Base-by-base conservation (phyloP, 1,139 yeast genomes). In the Sugiyamaella xylanicola region DNA sequence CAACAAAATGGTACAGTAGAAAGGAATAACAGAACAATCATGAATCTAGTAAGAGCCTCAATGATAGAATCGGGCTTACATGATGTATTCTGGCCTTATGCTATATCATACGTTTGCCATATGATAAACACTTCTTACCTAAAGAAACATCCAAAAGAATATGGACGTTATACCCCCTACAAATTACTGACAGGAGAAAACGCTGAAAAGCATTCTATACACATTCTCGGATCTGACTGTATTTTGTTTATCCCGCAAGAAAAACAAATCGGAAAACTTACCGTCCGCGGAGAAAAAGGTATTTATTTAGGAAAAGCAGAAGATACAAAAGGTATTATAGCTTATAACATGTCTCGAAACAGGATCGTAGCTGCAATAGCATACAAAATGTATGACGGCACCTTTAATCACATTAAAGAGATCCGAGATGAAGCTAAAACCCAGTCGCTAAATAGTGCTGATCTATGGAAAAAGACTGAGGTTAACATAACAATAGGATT, bases 1-100 rank as follows among this genome's bases (percentile, higher is more conserved):
- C 35, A 43, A 13, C 48, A 43, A 43, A 43, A 43, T 43, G 48
- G 48, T 4, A 22, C 16, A 43, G 29, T 21, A 9, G 48, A 43
- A 27, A 16, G 48, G 13, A 43, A 36, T 21, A 43, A 11, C 7
- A 9, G 48, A 8, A 21, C 32, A 19, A 13, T 43, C 7, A 43
- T 15, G 16, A 27, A 21, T 13, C 7, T 15, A 21, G 19, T 43
- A 9, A 9, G 48, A 13, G 36, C 48, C 4, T 4, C 35, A 11
- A 43, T 43, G 32, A 16, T 21, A 9, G 19, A 9, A 16, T 16
- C 48, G 4, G 13, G 13, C 13, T 5, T 16, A 5, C 40, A 16
- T 36, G 19, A 16, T 7, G 40, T n/a, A 36, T 36, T 36, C 7
- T 36, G 40, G 40, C 40, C 16, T 7, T 36, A 36, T 36, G 40